A percentile compares a stretch with the other conserved stretches of the same genome.
phyloP scores from a whole-genome alignment of 2,329 filamentous ascomycete species.

The Fusarium sp. region DNA sequence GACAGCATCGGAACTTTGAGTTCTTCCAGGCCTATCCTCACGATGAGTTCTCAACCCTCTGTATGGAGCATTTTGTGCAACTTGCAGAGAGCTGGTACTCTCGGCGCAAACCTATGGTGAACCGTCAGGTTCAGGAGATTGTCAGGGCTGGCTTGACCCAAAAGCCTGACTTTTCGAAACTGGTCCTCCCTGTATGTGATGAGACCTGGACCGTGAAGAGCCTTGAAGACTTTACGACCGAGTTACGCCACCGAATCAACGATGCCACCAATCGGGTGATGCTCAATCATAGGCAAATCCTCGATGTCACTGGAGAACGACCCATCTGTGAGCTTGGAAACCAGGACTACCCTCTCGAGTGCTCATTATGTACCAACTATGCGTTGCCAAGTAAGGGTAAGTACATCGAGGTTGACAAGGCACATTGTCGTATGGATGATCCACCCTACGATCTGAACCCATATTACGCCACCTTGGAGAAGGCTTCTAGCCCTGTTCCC shows the following conservation, averaged over 20 bases:
- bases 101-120: neutral
- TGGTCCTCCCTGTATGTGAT: conserved; percentile 16
- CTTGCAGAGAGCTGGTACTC: conserved; percentile 27
- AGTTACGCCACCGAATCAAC: neutral
- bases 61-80: conserved; percentile 13
- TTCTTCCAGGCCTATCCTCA: conserved; percentile 34
- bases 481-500: neutral
- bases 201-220: conserved; percentile 6
- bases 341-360: neutral
- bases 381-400: neutral
- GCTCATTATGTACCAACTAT: neutral
- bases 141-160: neutral
- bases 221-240: neutral
- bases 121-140: neutral
- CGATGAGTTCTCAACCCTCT: conserved; percentile 26
- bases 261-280: neutral
- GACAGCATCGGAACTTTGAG: conserved; percentile 1
- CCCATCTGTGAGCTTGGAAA: conserved; percentile 8
- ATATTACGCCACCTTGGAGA: neutral
- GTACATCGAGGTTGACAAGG: neutral
- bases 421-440: neutral
- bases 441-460: neutral
- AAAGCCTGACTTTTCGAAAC: conserved; percentile 4
- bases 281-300: neutral
- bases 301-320: neutral